phyloP scores from a whole-genome alignment of 2,329 filamentous ascomycete genomes.

The Penicillium brasilianum region DNA sequence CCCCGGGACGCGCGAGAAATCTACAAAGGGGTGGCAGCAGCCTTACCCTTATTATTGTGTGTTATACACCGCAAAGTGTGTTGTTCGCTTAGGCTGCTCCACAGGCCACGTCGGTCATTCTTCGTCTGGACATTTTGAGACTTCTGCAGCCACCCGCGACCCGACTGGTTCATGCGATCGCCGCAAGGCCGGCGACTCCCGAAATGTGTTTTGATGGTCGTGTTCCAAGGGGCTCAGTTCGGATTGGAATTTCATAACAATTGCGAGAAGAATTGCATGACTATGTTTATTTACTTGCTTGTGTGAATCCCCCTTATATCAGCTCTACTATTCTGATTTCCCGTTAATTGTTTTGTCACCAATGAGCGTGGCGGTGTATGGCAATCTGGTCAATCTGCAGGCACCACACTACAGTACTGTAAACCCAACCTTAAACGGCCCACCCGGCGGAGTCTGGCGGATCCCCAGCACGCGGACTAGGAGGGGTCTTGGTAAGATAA shows the following conservation, averaged over 20 bases:
- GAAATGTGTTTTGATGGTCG: not conserved
- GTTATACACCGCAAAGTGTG: constrained; percentile 27
- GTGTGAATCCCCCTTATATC: not conserved
- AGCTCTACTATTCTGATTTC: no score
- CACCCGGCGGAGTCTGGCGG: constrained; percentile 10
- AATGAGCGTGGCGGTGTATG: constrained; percentile 20
- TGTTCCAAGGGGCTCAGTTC: no score
- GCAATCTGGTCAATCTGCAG: constrained; percentile 27
- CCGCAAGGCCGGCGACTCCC: constrained; percentile 10
- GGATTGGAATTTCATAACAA: not conserved
- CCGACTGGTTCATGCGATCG: constrained; percentile 18
- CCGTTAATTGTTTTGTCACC: not conserved
- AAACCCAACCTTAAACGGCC: constrained; percentile 31
- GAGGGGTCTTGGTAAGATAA: not conserved
- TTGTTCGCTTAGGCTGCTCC: constrained; percentile 27
- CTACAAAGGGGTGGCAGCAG: no score
- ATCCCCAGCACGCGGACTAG: constrained; percentile 10
- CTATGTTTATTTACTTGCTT: not conserved
- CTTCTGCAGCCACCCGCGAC: constrained; percentile 55
- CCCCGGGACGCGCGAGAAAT: no score
- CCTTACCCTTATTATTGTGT: no score
- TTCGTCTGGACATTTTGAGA: constrained; percentile 24
- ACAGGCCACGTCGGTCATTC: constrained; percentile 25
- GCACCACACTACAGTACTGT: constrained; percentile 30
- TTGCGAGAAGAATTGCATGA: not conserved